These are phyloP conservation scores for Phialemoniopsis sp. DNA, from an alignment of 2,329 filamentous ascomycete genomes.

Conservation along the genomic window DNA sequence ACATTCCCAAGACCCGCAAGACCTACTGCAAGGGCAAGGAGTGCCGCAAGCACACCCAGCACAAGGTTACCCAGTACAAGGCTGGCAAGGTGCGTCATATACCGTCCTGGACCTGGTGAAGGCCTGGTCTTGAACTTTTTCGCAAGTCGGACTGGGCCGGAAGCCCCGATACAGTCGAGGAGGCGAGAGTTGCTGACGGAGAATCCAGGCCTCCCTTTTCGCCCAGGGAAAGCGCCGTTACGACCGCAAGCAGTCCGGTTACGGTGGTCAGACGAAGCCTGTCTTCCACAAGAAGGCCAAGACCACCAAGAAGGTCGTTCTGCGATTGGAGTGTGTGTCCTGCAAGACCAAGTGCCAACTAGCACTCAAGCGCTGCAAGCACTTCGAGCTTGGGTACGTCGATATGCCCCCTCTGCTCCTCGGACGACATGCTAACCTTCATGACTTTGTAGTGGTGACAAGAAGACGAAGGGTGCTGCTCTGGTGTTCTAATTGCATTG, in stretches of 20 bases:
- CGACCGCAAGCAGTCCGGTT: slow-evolving; percentile 98
- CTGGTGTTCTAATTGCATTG: slow-evolving; percentile 86
- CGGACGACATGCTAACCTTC: slow-evolving; percentile 1
- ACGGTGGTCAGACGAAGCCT: slow-evolving; percentile 99
- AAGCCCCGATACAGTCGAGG: background rate
- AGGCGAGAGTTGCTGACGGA: background rate
- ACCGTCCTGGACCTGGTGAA: background rate
- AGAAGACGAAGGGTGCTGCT: slow-evolving; percentile 99
- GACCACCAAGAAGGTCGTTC: slow-evolving; percentile 99
- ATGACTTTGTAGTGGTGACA: slow-evolving; percentile 75
- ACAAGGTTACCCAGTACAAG: slow-evolving; percentile 88
- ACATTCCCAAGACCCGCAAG: slow-evolving; percentile 96
- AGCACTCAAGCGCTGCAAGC: slow-evolving; percentile 99
- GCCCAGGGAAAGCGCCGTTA: slow-evolving; percentile 98
- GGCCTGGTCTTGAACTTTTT: background rate
- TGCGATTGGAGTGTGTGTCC: slow-evolving; percentile 93
- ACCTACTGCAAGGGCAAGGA: slow-evolving; percentile 89
- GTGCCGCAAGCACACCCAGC: slow-evolving; percentile 74
- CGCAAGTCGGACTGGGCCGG: no score
- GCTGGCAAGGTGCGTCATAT: slow-evolving; percentile 41
- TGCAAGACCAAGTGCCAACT: slow-evolving; percentile 99
- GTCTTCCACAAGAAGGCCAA: slow-evolving; percentile 99
- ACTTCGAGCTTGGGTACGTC: slow-evolving; percentile 98
- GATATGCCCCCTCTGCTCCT: slow-evolving; percentile 2
- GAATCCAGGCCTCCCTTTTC: slow-evolving; percentile 24